Conservation (phyloP, 2,329 filamentous ascomycete species). For the Immersiporthe knoxdaviesiana region DNA sequence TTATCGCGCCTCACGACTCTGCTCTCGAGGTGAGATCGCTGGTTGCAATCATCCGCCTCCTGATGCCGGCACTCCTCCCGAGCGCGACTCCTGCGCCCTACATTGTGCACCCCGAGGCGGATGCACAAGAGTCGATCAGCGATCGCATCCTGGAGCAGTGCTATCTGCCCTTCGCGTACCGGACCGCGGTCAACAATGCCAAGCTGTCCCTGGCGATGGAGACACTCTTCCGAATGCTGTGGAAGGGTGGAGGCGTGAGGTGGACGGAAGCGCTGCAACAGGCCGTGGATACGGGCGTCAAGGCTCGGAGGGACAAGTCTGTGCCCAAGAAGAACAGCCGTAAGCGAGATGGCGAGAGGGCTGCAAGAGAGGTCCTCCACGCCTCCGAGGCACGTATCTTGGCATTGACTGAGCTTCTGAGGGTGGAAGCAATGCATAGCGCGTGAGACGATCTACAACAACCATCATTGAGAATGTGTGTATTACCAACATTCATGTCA, state of each 20-base stretch:
- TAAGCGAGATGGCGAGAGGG: constrained; percentile 31
- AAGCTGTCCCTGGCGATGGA: constrained; percentile 73
- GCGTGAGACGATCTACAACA: not conserved
- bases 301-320: constrained; percentile 52
- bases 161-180: constrained; percentile 69
- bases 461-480: not conserved
- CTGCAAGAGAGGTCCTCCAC: constrained; percentile 24
- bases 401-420: constrained; percentile 16
- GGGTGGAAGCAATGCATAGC: constrained; percentile 7
- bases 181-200: constrained; percentile 69
- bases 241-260: constrained; percentile 39
- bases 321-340: constrained; percentile 44
- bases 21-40: constrained; percentile 44
- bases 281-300: constrained; percentile 51
- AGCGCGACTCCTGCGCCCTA: constrained; percentile 46
- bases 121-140: constrained; percentile 46
- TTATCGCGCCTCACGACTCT: constrained; percentile 50
- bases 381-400: constrained; percentile 25
- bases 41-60: constrained; percentile 49
- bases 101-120: constrained; percentile 42
- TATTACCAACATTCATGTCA: not conserved
- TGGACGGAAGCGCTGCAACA: constrained; percentile 43
- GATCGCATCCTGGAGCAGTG: constrained; percentile 55
- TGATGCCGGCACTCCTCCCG: constrained; percentile 51
- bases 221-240: constrained; percentile 60